These are phyloP conservation scores for Fusarium sp. DNA, from an alignment of 2,329 filamentous ascomycete genomes.

Conservation along the genomic window DNA sequence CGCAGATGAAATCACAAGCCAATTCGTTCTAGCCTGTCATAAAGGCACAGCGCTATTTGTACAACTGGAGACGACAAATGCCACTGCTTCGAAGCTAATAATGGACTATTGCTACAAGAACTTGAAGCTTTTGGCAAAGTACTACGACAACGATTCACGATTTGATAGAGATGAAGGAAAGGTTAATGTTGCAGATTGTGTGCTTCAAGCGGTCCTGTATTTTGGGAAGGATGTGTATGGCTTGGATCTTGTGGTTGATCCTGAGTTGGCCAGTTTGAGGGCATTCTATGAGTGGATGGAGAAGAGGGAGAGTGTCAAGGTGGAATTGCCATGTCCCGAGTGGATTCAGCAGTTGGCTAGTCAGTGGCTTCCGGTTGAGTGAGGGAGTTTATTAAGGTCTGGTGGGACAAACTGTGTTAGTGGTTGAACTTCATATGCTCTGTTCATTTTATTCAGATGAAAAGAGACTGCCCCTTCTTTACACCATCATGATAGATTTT, in stretches of 20 bases:
- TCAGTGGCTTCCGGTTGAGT: slow-evolving; percentile 29
- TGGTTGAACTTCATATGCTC: not conserved
- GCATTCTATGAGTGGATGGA: slow-evolving; percentile 25
- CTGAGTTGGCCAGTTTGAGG: slow-evolving; percentile 7
- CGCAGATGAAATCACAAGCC: slow-evolving; percentile 21
- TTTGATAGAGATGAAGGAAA: not conserved
- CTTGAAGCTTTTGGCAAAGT: slow-evolving; percentile 11
- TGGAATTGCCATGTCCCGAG: slow-evolving; percentile 13
- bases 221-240: slow-evolving; percentile 33
- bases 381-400: not conserved
- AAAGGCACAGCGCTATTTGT: slow-evolving; percentile 23
- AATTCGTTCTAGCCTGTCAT: slow-evolving; percentile 32
- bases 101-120: slow-evolving; percentile 22
- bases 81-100: not conserved
- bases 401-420: not conserved
- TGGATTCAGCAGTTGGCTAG: slow-evolving; percentile 15
- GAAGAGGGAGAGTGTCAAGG: slow-evolving; percentile 16
- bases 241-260: slow-evolving; percentile 1
- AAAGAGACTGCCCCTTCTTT: not conserved
- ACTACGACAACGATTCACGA: slow-evolving; percentile 12
- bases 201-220: slow-evolving; percentile 26
- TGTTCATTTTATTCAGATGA: not conserved
- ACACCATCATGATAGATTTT: not conserved
- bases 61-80: slow-evolving; percentile 1
- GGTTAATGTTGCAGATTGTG: slow-evolving; percentile 26